Conservation (phyloP, 2,329 filamentous ascomycete species). For the Fusarium brevicatenulatum region DNA sequence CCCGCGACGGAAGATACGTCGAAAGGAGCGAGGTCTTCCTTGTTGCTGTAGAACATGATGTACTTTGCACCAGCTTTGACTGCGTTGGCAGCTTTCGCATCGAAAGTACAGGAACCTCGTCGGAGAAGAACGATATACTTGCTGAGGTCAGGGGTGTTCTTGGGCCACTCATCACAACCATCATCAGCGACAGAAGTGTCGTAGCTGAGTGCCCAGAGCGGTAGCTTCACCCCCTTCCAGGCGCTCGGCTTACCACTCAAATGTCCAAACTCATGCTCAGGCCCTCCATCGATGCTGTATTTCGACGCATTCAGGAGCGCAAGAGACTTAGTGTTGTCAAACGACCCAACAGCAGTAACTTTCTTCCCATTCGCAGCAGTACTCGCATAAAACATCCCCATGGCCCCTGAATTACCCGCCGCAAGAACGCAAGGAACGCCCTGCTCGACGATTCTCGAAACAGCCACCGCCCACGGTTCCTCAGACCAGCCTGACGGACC, state of each 20-base stretch:
- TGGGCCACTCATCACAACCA: slow-evolving; percentile 63
- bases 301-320: slow-evolving; percentile 54
- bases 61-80: slow-evolving; percentile 67
- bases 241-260: slow-evolving; percentile 52
- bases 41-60: slow-evolving; percentile 70
- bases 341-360: slow-evolving; percentile 61
- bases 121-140: slow-evolving; percentile 68
- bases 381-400: slow-evolving; percentile 61
- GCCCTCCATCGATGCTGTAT: slow-evolving; percentile 53
- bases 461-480: slow-evolving; percentile 60
- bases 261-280: slow-evolving; percentile 54
- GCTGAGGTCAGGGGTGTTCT: slow-evolving; percentile 65
- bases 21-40: slow-evolving; percentile 47
- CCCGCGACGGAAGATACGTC: slow-evolving; percentile 46
- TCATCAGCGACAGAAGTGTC: slow-evolving; percentile 60
- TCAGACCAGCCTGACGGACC: slow-evolving; percentile 62
- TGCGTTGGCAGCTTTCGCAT: slow-evolving; percentile 63
- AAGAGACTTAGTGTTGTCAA: slow-evolving; percentile 59
- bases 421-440: slow-evolving; percentile 64
- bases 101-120: slow-evolving; percentile 67
- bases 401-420: slow-evolving; percentile 61
- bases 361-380: slow-evolving; percentile 59
- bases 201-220: slow-evolving; percentile 61
- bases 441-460: slow-evolving; percentile 62
- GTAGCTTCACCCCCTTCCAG: slow-evolving; percentile 59